Evolutionary conservation across 2,329 filamentous ascomycete species (phyloP).

Genomic region (Colletotrichum caudatum): DNA sequence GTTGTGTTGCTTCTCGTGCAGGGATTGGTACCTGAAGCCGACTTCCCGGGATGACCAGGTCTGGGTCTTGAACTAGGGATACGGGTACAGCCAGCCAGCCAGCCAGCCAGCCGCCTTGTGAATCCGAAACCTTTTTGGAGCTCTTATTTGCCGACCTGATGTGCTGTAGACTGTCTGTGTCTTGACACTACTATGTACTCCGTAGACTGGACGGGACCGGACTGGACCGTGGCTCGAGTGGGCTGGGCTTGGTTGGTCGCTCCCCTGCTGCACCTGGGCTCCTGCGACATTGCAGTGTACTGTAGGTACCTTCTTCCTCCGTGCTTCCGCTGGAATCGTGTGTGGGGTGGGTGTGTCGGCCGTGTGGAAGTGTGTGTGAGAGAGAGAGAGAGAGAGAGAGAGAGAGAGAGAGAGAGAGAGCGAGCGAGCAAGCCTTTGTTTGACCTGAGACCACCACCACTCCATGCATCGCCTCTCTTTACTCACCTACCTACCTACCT

Average conservation of each 20-base stretch:
- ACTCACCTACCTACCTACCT: constrained; percentile 5
- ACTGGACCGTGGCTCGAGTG: constrained; percentile 36
- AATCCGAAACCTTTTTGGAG: constrained; percentile 35
- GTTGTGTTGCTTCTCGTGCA: background rate
- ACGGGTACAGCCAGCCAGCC: constrained; percentile 24
- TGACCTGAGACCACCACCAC: constrained; percentile 16
- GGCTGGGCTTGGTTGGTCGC: constrained; percentile 1
- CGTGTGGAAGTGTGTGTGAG: background rate
- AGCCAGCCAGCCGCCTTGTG: constrained; percentile 18
- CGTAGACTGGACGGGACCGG: constrained; percentile 32
- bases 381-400: too few species aligned
- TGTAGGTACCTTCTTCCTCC: background rate
- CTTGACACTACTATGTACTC: constrained; percentile 4
- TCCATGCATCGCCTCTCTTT: constrained; percentile 8
- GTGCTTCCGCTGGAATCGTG: constrained; percentile 11
- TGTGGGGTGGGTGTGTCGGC: background rate
- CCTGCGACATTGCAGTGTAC: background rate
- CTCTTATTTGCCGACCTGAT: constrained; percentile 29
- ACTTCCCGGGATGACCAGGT: constrained; percentile 7
- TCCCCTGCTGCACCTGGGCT: constrained; percentile 7
- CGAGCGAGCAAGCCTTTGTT: constrained; percentile 12
- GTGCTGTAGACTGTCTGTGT: constrained; percentile 23
- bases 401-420: background rate
- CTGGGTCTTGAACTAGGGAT: constrained; percentile 20
- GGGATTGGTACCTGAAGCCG: constrained; percentile 14